Base-by-base conservation (phyloP, 2,329 filamentous ascomycete species). In the Davidsoniella australis region DNA sequence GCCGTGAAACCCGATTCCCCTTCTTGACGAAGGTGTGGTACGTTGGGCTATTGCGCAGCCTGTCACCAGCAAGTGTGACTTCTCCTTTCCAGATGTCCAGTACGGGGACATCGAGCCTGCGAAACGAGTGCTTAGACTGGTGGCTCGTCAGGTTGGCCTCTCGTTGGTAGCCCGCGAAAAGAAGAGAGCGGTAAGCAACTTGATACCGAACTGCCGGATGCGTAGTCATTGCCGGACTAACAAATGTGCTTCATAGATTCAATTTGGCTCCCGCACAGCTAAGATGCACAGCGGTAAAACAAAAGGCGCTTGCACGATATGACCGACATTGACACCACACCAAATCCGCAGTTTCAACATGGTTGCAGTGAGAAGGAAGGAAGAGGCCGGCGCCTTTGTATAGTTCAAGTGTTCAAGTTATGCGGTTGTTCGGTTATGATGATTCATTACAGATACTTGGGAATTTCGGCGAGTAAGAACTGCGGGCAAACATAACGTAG, bases 21-120 rank as follows among this genome's bases (percentile, higher is more conserved):
- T 98, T 58, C 72, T 98, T 0, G 91, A 96, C 54, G 91, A 98
- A 63, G 69, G 75, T 2, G 73, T 98, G 41, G 79, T 95, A n/a
- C 70, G 70, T 23, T 91, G 87, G 76, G 83, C 85, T 5, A 73
- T 96, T 23, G 69, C 68, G 41, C 68, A 72, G 20, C 82, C 86
- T 0, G 80, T 89, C 0, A 85, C 77, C 73, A 76, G 85, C 52
- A 96, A 96, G 61, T 95, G 87, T 57, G 86, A 89, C 42, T 96
- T 95, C 61, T 33, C 18, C 3, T 58, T 57, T 6, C 62, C 61
- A 4, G 59, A 62, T 36, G 51, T 38, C 4, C 16, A 29, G 2
- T 50, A 53, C 40, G 55, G 41, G 4, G 48, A 46, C 1, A 67
- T 89, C 5, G 86, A 94, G 56, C 73, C 84, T 0, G 86, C 79